Evolutionary conservation across 1,284 basidiomycete species (phyloP).

Genomic region (Cryptococcus sp.): DNA sequence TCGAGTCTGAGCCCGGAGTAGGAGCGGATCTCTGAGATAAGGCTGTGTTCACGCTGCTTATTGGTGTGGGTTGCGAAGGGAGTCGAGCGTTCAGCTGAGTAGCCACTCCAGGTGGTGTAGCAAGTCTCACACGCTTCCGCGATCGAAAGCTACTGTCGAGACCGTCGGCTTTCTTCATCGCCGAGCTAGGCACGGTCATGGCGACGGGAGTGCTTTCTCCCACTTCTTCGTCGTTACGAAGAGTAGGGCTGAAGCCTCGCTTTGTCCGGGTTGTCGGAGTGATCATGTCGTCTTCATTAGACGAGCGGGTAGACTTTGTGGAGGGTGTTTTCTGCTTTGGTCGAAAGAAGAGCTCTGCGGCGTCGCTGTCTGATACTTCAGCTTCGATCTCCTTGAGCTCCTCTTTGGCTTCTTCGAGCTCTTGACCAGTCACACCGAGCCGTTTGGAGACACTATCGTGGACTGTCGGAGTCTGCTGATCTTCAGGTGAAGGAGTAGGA

Average conservation of each 20-base stretch:
- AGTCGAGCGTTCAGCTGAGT: conserved; percentile 16
- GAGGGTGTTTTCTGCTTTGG: conserved; percentile 15
- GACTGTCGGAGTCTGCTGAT: conserved; percentile 6
- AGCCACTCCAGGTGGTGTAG: conserved; percentile 17
- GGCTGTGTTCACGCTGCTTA: conserved; percentile 14
- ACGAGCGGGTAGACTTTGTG: conserved; percentile 2
- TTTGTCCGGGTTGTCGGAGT: conserved; percentile 7
- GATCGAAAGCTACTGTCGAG: conserved; percentile 6
- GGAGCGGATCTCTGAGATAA: conserved; percentile 12
- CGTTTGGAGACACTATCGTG: conserved; percentile 6
- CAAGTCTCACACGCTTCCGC: conserved; percentile 28
- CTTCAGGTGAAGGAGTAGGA: conserved; percentile 9
- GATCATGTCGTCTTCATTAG: conserved; percentile 2
- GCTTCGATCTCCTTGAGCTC: conserved; percentile 25
- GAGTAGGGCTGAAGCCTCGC: conserved; percentile 24
- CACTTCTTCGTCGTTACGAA: conserved; percentile 14
- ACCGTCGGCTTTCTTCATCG: conserved; percentile 1
- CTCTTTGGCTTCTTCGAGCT: conserved; percentile 22
- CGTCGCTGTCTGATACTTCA: conserved; percentile 12
- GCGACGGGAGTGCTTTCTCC: conserved; percentile 7
- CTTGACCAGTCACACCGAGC: conserved; percentile 13
- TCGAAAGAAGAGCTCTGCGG: conserved; percentile 15
- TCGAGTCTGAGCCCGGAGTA: conserved; percentile 24
- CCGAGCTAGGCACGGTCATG: conserved; percentile 4
- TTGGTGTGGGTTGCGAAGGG: conserved; percentile 11